Evolutionary conservation across 179 eudicot genomes (phyloP).

Genomic region (Actinidia polygama): DNA sequence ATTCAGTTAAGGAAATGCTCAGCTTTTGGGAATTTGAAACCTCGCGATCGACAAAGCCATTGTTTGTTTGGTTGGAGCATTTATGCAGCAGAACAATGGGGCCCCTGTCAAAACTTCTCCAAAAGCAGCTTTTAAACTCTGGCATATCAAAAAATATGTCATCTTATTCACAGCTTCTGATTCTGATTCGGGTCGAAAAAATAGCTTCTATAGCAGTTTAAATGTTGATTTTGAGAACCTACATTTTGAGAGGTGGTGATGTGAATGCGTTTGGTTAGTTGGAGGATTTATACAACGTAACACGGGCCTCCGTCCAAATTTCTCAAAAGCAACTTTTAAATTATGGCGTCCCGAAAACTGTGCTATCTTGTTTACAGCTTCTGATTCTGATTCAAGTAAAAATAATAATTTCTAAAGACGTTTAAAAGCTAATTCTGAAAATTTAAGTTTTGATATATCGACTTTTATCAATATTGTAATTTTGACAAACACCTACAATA

Average conservation of each 20-base stretch:
- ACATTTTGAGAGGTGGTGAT: constrained; percentile 16
- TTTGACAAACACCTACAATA: background rate
- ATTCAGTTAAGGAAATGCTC: background rate
- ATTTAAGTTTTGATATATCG: background rate
- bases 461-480: background rate
- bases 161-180: too few relatives aligned
- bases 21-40: constrained; percentile 20
- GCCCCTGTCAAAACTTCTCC: too few relatives aligned
- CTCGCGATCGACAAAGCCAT: constrained; percentile 37
- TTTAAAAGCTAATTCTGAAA: background rate
- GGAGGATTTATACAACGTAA: constrained; percentile 24
- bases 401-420: background rate
- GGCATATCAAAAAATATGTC: too few relatives aligned
- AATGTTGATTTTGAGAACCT: too few relatives aligned
- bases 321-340: background rate
- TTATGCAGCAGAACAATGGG: too few relatives aligned
- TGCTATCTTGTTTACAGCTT: background rate
- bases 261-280: constrained; percentile 38
- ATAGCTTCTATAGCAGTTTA: too few relatives aligned
- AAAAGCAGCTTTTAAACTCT: too few relatives aligned
- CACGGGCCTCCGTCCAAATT: too few relatives aligned
- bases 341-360: background rate
- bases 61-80: background rate
- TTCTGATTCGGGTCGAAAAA: too few relatives aligned
- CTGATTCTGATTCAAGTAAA: background rate